Evolutionary conservation across 495 filamentous ascomycete genomes (phyloP), one percentile per base, ranked within the genome.

Genomic region (Cercophora samala): DNA sequence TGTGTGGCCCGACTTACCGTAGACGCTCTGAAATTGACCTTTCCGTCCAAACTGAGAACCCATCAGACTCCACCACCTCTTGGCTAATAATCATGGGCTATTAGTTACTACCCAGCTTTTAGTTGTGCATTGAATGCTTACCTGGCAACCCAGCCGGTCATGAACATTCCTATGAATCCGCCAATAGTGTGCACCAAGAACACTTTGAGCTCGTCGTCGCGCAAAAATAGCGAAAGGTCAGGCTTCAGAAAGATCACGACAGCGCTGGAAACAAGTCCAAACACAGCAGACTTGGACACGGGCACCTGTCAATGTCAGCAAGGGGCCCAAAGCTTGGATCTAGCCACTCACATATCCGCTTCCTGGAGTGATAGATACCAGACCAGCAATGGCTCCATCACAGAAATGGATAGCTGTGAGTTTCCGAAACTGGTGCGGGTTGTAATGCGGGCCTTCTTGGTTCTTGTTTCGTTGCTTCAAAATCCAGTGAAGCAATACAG

Each of bases 231-330:
- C 11, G 53, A 56, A 18, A 18, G 8, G n/a, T 56, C 52, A 21
- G 52, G 52, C 13, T 56, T 56, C 53, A 19, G 4, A 3, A 56
- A 11, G n/a, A 5, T 5, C 53, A 56, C 53, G n/a, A 56, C 19
- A 9, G 19, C 19, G 13, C 53, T 23, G 6, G n/a, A 21, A 18
- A 56, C 53, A 21, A 56, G 6, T 3, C 53, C 53, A 18, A 56
- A 56, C 5, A 56, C n/a, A 0, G 53, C 53, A 21, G 53, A 56
- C 18, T 21, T 56, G 5, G 53, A 56, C 5, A 3, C 53, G 5
- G 53, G 53, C 5, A 56, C 53, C 53, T 56, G 8, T 5, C n/a
- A 56, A 21, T 56, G 53, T 56, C n/a, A 56, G 53, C 53, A 56
- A 17, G 37, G 13, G 2, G 3, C 2, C 11, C 53, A 23, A 21